Evolutionary conservation across 2,329 filamentous ascomycete genomes (phyloP), one percentile per base, ranked within the genome.

Genomic region (Didymosphaeria variabile): DNA sequence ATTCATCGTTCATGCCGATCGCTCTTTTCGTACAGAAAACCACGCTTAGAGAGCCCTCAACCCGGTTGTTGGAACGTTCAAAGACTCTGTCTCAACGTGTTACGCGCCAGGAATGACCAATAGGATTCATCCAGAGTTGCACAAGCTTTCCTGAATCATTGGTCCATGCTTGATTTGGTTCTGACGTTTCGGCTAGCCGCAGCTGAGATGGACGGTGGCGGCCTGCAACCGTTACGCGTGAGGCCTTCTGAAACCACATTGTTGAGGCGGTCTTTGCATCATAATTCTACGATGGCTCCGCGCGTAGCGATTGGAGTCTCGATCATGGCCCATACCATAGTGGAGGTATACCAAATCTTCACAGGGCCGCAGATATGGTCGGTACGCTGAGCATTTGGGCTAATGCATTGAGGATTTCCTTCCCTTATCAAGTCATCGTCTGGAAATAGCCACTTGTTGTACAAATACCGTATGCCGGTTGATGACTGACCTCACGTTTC

Each of bases 51-150:
- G 56, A 45, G 40, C 26, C 17, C 59, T 61, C 55, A 38, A 71
- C 71, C 70, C 38, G 69, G 69, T 73, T 53, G 15, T 49, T 63
- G 71, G 71, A 49, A 63, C 21, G 47, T 36, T 36, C 50, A 53
- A 56, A 44, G 49, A 60, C 59, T 50, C 40, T n/a, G 47, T 36
- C 31, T 38, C 17, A 38, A 23, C 23, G 19, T 50, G 59, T 62
- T 62, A 64, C 63, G 69, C 65, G 56, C 64, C 72, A 70, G 66
- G 67, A 36, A 36, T 63, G 38, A 15, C 36, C 26, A 46, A 40
- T 50, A 46, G 23, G 21, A 34, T 50, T 46, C 54, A 58, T 19
- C 61, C 47, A 56, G 55, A 59, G 57, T 58, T 45, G 52, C 56
- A 57, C 49, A 61, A 44, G 15, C 9, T 56, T 17, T 13, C 26